Conservation (phyloP, 208 protist genomes). For the Blastocrithidia nonstop region DNA sequence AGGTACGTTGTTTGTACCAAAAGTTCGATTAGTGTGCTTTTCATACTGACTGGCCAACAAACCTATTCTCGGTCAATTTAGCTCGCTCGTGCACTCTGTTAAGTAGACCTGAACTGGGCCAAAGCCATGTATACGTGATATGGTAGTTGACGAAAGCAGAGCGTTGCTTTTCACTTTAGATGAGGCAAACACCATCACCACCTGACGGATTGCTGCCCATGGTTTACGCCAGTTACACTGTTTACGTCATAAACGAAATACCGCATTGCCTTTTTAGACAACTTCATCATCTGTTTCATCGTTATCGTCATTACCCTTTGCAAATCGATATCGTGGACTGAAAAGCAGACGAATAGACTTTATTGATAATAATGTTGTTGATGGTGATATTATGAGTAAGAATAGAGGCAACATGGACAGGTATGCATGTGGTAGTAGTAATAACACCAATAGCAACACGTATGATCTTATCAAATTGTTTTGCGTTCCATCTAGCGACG, state of each 20-base stretch:
- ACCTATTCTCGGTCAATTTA: constrained; percentile 45
- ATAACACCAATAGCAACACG: constrained; percentile 4
- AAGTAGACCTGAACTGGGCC: constrained; percentile 36
- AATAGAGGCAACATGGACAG: no score
- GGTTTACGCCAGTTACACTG: constrained; percentile 26
- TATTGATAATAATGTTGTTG: no score
- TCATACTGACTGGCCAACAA: constrained; percentile 15
- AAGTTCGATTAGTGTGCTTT: constrained; percentile 58
- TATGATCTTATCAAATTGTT: constrained; percentile 40
- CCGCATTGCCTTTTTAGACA: constrained; percentile 5
- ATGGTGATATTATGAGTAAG: no score
- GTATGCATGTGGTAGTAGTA: background rate
- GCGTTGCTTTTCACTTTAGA: constrained; percentile 55
- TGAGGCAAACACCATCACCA: constrained; percentile 36
- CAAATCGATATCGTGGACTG: no score
- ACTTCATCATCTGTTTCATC: no score
- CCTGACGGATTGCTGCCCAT: constrained; percentile 44
- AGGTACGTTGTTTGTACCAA: constrained; percentile 37
- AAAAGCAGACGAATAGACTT: no score
- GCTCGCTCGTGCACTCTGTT: constrained; percentile 17
- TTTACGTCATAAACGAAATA: constrained; percentile 18
- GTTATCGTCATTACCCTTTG: no score
- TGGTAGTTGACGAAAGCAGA: constrained; percentile 44
- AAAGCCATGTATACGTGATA: constrained; percentile 44
- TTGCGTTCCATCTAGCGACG: constrained; percentile 37